Percentiles rank a stretch among this genome's conserved stretches.
Evolutionary conservation across 106 monocot genomes (phyloP).

Genomic region (Acorus gramineus): DNA sequence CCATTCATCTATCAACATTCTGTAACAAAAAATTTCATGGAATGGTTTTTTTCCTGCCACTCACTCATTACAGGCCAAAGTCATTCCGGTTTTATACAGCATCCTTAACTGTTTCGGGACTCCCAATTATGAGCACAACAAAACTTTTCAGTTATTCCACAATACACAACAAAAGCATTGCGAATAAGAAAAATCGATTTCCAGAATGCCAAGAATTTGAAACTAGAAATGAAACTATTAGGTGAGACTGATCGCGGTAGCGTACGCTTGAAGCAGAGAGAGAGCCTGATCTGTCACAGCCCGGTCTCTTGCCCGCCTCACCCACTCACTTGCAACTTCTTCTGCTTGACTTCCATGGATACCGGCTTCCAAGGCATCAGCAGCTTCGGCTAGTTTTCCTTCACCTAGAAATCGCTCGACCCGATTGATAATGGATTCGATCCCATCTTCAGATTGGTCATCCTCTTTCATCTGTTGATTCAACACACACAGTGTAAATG

Average conservation of each 20-base stretch:
- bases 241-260: slow-evolving; percentile 41
- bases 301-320: slow-evolving; percentile 51
- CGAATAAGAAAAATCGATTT: not conserved
- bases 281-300: slow-evolving; percentile 86
- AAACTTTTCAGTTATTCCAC: too few species aligned
- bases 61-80: too few species aligned
- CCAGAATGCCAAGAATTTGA: not conserved
- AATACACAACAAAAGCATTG: too few species aligned
- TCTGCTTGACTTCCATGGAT: slow-evolving; percentile 65
- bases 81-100: too few species aligned
- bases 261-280: slow-evolving; percentile 69
- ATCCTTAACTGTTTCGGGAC: too few species aligned
- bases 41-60: too few species aligned
- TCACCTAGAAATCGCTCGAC: slow-evolving; percentile 61
- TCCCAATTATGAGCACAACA: too few species aligned
- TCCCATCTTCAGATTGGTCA: slow-evolving; percentile 38
- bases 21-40: too few species aligned
- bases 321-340: slow-evolving; percentile 49
- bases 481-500: not conserved
- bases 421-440: slow-evolving; percentile 64
- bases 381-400: slow-evolving; percentile 67
- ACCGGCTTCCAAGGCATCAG: slow-evolving; percentile 63
- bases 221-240: not conserved
- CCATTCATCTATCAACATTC: too few species aligned
- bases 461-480: slow-evolving; percentile 52